Conservation (phyloP, 164 flowering plant genomes). For the Buxus sempervirens region DNA sequence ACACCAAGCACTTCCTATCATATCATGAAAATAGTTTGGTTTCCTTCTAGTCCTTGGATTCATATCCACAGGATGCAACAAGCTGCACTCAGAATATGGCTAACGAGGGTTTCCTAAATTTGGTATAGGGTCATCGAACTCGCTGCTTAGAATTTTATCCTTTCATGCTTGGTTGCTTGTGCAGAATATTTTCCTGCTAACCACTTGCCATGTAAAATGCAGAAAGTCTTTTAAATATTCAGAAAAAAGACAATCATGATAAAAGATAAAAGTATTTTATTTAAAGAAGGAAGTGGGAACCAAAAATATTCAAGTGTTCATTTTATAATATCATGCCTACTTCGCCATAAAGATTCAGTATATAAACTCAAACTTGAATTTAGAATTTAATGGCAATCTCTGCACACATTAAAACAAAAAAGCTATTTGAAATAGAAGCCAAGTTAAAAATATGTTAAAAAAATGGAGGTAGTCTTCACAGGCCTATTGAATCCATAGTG, state of each 20-base stretch:
- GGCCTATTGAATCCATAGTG: too few relatives aligned
- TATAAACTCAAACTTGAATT: background rate
- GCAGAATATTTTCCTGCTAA: background rate
- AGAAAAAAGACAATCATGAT: background rate
- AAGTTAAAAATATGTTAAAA: too few relatives aligned
- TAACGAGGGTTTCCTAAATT: background rate
- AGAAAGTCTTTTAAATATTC: too few relatives aligned
- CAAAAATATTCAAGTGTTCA: background rate
- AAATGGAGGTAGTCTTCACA: too few relatives aligned
- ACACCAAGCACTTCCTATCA: too few relatives aligned
- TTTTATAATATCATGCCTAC: background rate
- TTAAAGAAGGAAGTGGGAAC: background rate
- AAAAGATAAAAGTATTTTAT: too few relatives aligned
- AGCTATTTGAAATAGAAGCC: too few relatives aligned
- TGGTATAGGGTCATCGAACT: background rate
- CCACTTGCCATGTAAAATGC: background rate
- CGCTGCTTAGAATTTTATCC: background rate
- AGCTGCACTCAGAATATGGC: background rate
- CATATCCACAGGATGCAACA: background rate
- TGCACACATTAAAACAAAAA: too few relatives aligned
- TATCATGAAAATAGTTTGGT: background rate
- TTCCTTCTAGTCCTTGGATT: background rate
- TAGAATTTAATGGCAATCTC: too few relatives aligned
- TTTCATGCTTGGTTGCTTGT: background rate
- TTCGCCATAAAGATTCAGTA: background rate